phyloP scores from a whole-genome alignment of 2,329 filamentous ascomycete genomes.

The Pseudogymnoascus destructans region DNA sequence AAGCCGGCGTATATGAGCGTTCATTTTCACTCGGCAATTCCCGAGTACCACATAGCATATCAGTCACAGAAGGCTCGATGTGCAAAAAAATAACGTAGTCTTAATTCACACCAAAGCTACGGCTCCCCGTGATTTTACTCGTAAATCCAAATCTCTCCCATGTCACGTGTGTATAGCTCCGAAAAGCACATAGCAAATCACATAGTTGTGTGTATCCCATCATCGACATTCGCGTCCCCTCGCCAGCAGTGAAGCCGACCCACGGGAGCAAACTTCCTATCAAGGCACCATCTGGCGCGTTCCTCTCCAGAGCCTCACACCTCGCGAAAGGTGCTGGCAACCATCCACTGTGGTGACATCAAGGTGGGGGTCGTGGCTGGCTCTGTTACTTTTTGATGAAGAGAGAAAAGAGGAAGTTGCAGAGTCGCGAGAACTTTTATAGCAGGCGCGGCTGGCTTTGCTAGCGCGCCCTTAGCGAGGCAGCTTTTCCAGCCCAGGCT shows the following conservation, averaged over 20 bases:
- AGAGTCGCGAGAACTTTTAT: conserved; percentile 7
- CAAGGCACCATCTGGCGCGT: conserved; percentile 36
- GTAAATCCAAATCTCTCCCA: background rate
- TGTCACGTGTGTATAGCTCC: background rate
- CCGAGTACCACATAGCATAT: background rate
- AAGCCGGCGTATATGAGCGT: too few species aligned
- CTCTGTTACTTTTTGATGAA: conserved; percentile 50
- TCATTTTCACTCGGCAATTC: background rate
- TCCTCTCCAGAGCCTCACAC: conserved; percentile 52
- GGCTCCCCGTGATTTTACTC: background rate
- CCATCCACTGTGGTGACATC: conserved; percentile 45
- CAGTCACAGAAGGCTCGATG: background rate
- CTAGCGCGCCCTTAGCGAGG: background rate
- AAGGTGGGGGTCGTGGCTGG: conserved; percentile 58
- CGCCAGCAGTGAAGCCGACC: conserved; percentile 59
- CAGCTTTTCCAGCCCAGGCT: background rate
- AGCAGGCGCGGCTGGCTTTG: conserved; percentile 5
- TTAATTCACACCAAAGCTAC: background rate
- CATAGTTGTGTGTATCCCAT: conserved; percentile 42
- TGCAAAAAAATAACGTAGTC: background rate
- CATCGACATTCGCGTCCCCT: conserved; percentile 59
- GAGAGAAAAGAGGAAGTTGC: conserved; percentile 27
- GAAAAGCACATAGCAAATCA: background rate
- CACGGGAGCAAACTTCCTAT: conserved; percentile 62
- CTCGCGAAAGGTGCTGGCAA: conserved; percentile 48